Conservation (phyloP, 768 basidiomycete species). For the Pisolithus microcarpus region DNA sequence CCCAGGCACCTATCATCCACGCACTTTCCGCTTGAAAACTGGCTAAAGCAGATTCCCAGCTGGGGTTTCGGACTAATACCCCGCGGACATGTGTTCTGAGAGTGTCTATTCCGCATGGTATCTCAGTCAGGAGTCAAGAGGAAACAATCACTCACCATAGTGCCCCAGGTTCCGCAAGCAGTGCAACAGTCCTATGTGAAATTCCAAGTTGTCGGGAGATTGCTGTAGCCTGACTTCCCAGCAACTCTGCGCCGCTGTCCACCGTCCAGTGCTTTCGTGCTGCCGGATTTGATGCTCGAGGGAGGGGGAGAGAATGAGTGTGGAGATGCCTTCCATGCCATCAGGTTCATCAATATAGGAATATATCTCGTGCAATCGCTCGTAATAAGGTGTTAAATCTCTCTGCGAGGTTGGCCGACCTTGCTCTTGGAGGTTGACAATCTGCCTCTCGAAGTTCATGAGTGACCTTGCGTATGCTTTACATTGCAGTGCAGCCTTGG, state of each 20-base stretch:
- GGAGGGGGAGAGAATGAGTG: constrained; percentile 79
- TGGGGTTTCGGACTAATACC: constrained; percentile 75
- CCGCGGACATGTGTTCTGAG: constrained; percentile 91
- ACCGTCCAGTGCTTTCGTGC: constrained; percentile 92
- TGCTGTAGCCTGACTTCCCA: constrained; percentile 96
- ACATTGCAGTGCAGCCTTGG: constrained; percentile 88
- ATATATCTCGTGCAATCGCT: constrained; percentile 92
- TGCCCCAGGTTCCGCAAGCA: constrained; percentile 94
- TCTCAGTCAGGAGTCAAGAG: neutral
- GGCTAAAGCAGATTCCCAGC: constrained; percentile 71
- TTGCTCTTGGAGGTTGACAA: constrained; percentile 43
- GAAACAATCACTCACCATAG: constrained; percentile 61
- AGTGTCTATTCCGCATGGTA: constrained; percentile 55
- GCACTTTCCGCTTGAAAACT: constrained; percentile 90
- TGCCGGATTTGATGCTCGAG: constrained; percentile 95
- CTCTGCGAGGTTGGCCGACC: constrained; percentile 39
- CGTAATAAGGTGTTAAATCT: constrained; percentile 52
- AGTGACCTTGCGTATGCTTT: constrained; percentile 90
- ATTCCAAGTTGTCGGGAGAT: constrained; percentile 80
- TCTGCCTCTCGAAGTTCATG: constrained; percentile 89
- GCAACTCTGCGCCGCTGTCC: constrained; percentile 98
- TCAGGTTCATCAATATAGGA: constrained; percentile 95
- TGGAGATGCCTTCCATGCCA: constrained; percentile 97
- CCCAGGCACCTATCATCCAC: constrained; percentile 95
- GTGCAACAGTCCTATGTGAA: constrained; percentile 82